A percentile compares a stretch with the other conserved stretches of the same genome.
These are phyloP conservation scores for Ceratocystis huliohia DNA, from an alignment of 2,329 filamentous ascomycete genomes.

Conservation along the genomic window DNA sequence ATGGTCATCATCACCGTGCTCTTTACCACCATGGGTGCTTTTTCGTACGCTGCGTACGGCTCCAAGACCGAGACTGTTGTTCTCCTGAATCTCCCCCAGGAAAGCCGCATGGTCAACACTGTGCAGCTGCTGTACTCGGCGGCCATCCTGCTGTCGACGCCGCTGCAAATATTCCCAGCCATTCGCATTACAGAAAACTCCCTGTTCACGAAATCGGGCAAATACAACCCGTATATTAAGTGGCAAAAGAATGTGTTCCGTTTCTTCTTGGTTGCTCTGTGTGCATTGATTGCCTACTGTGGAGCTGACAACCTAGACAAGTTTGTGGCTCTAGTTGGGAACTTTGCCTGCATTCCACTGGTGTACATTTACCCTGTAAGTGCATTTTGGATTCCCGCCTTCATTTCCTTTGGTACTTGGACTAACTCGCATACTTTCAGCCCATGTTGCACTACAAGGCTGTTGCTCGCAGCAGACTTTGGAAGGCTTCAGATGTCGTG, in stretches of 20 bases:
- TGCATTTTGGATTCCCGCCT: constrained; percentile 25
- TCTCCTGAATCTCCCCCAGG: constrained; percentile 88
- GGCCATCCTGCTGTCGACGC: constrained; percentile 90
- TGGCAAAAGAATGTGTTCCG: constrained; percentile 99
- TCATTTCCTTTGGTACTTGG: constrained; percentile 23
- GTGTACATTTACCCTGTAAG: constrained; percentile 96
- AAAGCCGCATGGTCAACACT: constrained; percentile 85
- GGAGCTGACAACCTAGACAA: constrained; percentile 92
- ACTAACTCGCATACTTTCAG: constrained; percentile 35
- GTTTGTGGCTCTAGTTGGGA: constrained; percentile 90
- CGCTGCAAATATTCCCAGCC: constrained; percentile 91
- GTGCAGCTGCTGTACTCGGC: constrained; percentile 97
- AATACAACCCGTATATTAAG: constrained; percentile 97
- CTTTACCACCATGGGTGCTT: constrained; percentile 79
- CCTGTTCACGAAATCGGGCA: constrained; percentile 84
- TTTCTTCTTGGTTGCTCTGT: constrained; percentile 80
- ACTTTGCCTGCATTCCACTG: constrained; percentile 92
- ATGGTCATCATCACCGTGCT: constrained; percentile 92
- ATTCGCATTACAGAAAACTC: constrained; percentile 94
- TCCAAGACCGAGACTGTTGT: constrained; percentile 94
- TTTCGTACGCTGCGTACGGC: constrained; percentile 93
- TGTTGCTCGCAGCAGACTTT: constrained; percentile 55
- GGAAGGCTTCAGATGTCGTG: constrained; percentile 57
- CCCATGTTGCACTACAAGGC: constrained; percentile 80
- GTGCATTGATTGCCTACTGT: constrained; percentile 77